Base-by-base conservation (phyloP, 1,139 yeast genomes). In the Yamadazyma songkhlaensis region DNA sequence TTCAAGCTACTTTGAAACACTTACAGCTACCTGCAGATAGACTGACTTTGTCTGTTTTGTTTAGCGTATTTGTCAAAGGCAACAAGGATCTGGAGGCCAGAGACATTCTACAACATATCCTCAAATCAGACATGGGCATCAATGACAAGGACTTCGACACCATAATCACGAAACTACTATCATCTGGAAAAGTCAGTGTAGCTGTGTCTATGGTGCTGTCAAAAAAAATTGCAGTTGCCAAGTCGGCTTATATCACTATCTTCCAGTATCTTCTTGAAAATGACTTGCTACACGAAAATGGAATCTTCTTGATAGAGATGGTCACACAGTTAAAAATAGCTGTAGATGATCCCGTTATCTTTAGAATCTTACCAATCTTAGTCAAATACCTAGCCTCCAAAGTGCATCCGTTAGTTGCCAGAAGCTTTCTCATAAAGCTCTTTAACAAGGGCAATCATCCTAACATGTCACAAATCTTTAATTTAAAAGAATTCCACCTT, bases 21-120 rank as follows among this genome's bases (percentile, higher is more conserved):
- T 40, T 67, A 9, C 37, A 36, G 10, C 51, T 61, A 2, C 74
- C 73, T 6, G 44, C 67, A 15, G 45, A 53, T 25, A 49, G 72
- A 28, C 57, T 55, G 48, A 56, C 67, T 1, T 50, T 68, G n/a
- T 60, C 71, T 3, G 56, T 57, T 38, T 51, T 70, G 26, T 58
- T 69, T 33, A 49, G 50, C n/a, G 50, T 59, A 3, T 66, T 65
- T 38, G 39, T 66, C 29, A 27, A 32, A 8, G 60, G 53, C 31
- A 54, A 57, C 27, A 57, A 58, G 34, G 61, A 59, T 30, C 41
- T 41, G 2, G 65, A 60, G 11, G 57, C 72, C 0, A 62, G 64
- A 30, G 55, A 49, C 41, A 49, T 64, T 22, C 49, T 66, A 24
- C 57, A 55, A 36, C 48, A 60, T 4, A 64, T 70, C 9, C 51